Percentiles rank a stretch among this genome's conserved stretches.
Conservation (phyloP, 345 rosid genomes). For the Melastoma malabathricum region DNA sequence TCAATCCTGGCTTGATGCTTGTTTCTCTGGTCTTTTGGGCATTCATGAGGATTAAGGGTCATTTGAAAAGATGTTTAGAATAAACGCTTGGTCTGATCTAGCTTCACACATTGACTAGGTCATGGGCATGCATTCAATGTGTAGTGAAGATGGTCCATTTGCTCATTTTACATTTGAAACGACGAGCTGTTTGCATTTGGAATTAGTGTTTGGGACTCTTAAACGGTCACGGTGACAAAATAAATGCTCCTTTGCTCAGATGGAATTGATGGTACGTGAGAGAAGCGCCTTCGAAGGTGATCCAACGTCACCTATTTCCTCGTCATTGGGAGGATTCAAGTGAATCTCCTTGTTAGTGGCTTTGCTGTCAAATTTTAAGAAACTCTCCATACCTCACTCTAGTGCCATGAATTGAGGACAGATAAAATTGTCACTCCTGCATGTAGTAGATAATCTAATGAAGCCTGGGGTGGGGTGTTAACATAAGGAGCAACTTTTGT, state of each 20-base stretch:
- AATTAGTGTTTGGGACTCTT: too few species aligned
- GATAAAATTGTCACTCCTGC: too few species aligned
- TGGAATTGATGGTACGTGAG: constrained; percentile 95
- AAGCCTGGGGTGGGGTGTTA: background rate
- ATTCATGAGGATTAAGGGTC: too few species aligned
- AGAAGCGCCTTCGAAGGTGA: constrained; percentile 70
- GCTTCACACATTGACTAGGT: too few species aligned
- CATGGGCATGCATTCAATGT: too few species aligned
- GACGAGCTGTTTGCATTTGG: background rate
- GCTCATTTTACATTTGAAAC: background rate
- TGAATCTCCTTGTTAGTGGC: background rate
- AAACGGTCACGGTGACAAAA: constrained; percentile 1
- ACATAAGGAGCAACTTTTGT: background rate
- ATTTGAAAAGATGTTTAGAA: too few species aligned
- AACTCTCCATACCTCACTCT: background rate
- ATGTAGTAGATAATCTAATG: background rate
- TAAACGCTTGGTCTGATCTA: too few species aligned
- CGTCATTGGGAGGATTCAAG: constrained; percentile 1
- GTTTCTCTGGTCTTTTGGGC: too few species aligned
- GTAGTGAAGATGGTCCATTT: too few species aligned
- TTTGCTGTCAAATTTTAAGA: background rate
- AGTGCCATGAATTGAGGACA: too few species aligned
- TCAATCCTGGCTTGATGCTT: too few species aligned
- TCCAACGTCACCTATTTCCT: constrained; percentile 28
- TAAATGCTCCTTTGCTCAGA: constrained; percentile 82